phyloP scores from a whole-genome alignment of 768 basidiomycete genomes.

The Filobasidium wieringae region DNA sequence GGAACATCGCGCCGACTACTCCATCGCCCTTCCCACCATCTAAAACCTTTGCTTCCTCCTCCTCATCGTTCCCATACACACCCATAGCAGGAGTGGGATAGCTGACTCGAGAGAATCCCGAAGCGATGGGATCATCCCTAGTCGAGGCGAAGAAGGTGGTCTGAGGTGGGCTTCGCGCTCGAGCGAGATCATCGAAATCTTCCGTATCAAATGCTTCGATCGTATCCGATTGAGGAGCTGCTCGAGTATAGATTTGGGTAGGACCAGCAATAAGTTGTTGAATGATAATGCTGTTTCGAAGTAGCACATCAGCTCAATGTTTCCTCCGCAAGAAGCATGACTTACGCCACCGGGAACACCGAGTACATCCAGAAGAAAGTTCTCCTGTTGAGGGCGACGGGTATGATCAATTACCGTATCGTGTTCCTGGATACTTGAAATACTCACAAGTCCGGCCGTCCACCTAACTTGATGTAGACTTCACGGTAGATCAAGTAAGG shows the following conservation, averaged over 20 bases:
- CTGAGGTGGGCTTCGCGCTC: background rate
- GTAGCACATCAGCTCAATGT: background rate
- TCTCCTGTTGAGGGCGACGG: constrained; percentile 12
- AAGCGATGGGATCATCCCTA: constrained; percentile 12
- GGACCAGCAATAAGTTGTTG: constrained; percentile 38
- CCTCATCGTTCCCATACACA: constrained; percentile 18
- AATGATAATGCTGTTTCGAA: constrained; percentile 28
- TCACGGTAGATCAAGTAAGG: constrained; percentile 37
- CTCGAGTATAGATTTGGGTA: constrained; percentile 24
- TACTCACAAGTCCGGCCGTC: constrained; percentile 18
- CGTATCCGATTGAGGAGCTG: constrained; percentile 1
- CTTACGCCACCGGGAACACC: constrained; percentile 35
- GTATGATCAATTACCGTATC: background rate
- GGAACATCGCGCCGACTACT: constrained; percentile 36
- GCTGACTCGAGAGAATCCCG: constrained; percentile 24
- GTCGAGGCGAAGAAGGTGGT: background rate
- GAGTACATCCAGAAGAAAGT: constrained; percentile 39
- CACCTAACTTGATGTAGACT: constrained; percentile 21
- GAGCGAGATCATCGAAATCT: constrained; percentile 8
- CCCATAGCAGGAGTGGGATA: constrained; percentile 17
- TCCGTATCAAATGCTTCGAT: constrained; percentile 2
- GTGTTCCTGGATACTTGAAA: background rate
- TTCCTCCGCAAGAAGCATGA: background rate
- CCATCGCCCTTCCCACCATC: constrained; percentile 17
- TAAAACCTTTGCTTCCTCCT: constrained; percentile 17